Base-by-base conservation (phyloP, 192 early-diverging fungal genomes). In the Entomortierella parvispora region DNA sequence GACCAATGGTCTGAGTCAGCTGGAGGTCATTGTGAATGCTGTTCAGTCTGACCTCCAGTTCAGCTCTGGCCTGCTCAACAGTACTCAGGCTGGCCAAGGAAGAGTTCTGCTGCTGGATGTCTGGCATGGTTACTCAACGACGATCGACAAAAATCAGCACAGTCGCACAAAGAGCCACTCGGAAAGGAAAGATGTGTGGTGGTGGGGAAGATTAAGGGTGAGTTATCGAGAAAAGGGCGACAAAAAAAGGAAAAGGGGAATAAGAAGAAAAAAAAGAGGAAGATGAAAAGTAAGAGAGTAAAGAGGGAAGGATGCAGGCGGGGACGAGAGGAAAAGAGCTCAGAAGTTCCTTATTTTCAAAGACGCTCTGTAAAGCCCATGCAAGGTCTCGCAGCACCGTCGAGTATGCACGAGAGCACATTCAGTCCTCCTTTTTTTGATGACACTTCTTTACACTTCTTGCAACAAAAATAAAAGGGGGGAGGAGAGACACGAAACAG, bases 11-110 rank as follows among this genome's bases (percentile, higher is more conserved):
- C 48, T 77, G 74, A 7, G 74, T 77, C 37, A 77, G 29, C n/a
- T 77, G 74, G 31, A 77, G 49, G 61, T 77, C 74, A 64, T 64
- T 68, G 32, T 77, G 74, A 40, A 77, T 77, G 5, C 58, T 50
- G 5, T 60, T 46, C 26, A 77, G 55, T 18, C 74, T 65, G 20
- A 55, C 54, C 37, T 77, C 74, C n/a, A 77, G 59, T 17, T 77
- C 74, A 14, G 74, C 55, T 52, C 61, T 54, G 17, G 74, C 74
- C 53, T 77, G 65, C 6, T 44, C 60, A 25, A 77, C 33, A 15
- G 74, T 77, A 52, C 68, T 65, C 20, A 64, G 10, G 3, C 34
- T 68, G 28, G 65, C 12, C 26, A 77, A 25, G 8, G 70, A 34
- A 9, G 42, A 44, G 37, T n/a, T n/a, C n/a, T n/a, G n/a, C n/a